Percentiles rank a stretch among this genome's conserved stretches.
Evolutionary conservation across 805 yeast genomes (phyloP).

Genomic region (Debaryomyces prosopidis): DNA sequence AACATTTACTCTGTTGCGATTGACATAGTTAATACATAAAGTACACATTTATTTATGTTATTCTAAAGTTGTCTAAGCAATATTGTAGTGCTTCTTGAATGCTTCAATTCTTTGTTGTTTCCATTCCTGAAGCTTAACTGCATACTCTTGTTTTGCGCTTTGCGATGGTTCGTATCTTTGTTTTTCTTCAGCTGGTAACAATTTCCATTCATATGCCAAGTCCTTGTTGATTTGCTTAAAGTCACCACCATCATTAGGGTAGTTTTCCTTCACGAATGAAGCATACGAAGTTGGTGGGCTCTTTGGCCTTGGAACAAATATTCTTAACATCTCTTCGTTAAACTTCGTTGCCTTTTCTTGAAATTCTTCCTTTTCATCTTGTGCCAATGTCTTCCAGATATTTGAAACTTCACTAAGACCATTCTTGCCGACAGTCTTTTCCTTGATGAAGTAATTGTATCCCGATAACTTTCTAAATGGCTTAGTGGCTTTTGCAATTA

Average conservation of each 20-base stretch:
- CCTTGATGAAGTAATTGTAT: conserved; percentile 26
- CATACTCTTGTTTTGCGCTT: conserved; percentile 19
- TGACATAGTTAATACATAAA: too few species aligned
- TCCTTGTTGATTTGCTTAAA: conserved; percentile 26
- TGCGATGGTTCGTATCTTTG: conserved; percentile 18
- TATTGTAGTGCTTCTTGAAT: background rate
- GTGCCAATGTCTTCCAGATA: conserved; percentile 27
- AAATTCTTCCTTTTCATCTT: conserved; percentile 27
- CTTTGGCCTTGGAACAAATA: conserved; percentile 35
- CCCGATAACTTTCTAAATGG: conserved; percentile 22
- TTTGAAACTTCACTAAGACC: conserved; percentile 16
- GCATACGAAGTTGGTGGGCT: conserved; percentile 33
- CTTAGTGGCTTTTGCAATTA: conserved; percentile 21
- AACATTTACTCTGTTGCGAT: too few species aligned
- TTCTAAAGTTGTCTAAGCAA: background rate
- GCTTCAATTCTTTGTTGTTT: conserved; percentile 24
- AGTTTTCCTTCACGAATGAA: conserved; percentile 27
- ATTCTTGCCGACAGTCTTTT: conserved; percentile 8
- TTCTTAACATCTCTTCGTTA: conserved; percentile 24
- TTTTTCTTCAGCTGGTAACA: conserved; percentile 30
- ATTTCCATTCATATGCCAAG: conserved; percentile 30
- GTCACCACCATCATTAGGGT: conserved; percentile 19
- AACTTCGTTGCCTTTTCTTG: conserved; percentile 24
- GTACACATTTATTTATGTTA: too few species aligned
- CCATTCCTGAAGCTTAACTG: conserved; percentile 29